Percentiles rank a stretch among this genome's conserved stretches.
These are phyloP conservation scores for Candida ortonii DNA, from an alignment of 805 yeast species.

Conservation along the genomic window DNA sequence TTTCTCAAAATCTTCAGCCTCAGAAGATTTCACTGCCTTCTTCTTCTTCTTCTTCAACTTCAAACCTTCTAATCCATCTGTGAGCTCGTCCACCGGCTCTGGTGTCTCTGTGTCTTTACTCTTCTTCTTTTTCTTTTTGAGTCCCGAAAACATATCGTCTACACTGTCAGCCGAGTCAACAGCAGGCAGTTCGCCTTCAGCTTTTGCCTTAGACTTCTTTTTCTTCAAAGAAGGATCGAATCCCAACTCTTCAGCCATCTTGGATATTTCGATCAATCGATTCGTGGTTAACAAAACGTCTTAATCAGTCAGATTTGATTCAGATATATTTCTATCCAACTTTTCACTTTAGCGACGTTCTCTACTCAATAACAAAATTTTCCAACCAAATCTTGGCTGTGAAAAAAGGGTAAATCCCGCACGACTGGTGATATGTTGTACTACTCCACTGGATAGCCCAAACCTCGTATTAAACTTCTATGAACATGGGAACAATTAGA, in stretches of 20 bases:
- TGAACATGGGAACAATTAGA: too few relatives aligned
- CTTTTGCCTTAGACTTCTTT: conserved; percentile 56
- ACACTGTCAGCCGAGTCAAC: conserved; percentile 41
- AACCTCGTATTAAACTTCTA: too few relatives aligned
- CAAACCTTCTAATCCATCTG: conserved; percentile 66
- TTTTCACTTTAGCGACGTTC: background rate
- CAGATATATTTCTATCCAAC: too few relatives aligned
- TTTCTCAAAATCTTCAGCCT: conserved; percentile 79
- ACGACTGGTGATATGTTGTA: too few relatives aligned
- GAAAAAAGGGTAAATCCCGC: conserved; percentile 12
- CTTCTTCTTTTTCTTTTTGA: conserved; percentile 85
- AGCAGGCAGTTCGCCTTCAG: conserved; percentile 29
- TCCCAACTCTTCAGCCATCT: conserved; percentile 47
- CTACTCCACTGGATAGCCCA: too few relatives aligned
- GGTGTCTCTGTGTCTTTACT: conserved; percentile 43
- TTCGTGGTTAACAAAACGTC: too few relatives aligned
- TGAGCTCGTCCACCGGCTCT: conserved; percentile 40
- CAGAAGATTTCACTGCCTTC: conserved; percentile 53
- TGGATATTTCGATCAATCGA: conserved; percentile 2
- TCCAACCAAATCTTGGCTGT: conserved; percentile 6
- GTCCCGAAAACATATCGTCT: conserved; percentile 70
- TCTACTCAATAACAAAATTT: conserved; percentile 12
- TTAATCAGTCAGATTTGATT: too few relatives aligned
- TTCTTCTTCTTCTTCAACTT: conserved; percentile 80
- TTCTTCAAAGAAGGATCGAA: conserved; percentile 75